phyloP scores from a whole-genome alignment of 1,284 basidiomycete species.

The Puccinia coronata region DNA sequence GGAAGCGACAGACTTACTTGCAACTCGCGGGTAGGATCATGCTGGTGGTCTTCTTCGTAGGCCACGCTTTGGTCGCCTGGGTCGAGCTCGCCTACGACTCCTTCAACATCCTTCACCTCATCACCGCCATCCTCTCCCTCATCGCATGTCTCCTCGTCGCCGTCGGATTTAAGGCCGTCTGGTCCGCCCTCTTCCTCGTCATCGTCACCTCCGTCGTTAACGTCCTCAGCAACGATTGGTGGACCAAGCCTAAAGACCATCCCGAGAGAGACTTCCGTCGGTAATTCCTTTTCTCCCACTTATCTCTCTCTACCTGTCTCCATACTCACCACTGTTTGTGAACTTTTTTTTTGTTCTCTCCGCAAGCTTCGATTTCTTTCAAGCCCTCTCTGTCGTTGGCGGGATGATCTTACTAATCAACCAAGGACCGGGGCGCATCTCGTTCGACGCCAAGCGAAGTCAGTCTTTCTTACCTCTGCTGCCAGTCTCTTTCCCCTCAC shows the following conservation, averaged over 20 bases:
- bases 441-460: slow-evolving; percentile 37
- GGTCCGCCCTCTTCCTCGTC: slow-evolving; percentile 40
- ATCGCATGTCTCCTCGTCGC: slow-evolving; percentile 30
- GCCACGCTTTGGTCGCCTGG: neutral
- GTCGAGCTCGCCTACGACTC: slow-evolving; percentile 3
- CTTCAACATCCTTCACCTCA: neutral
- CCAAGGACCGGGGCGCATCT: slow-evolving; percentile 45
- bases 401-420: slow-evolving; percentile 44
- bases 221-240: slow-evolving; percentile 45
- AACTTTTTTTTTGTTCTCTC: neutral
- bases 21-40: slow-evolving; percentile 30
- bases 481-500: neutral
- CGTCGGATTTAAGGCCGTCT: slow-evolving; percentile 33
- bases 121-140: neutral
- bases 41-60: slow-evolving; percentile 34
- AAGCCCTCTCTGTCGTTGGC: slow-evolving; percentile 35
- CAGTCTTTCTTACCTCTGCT: slow-evolving; percentile 17
- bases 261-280: slow-evolving; percentile 43
- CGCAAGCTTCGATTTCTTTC: slow-evolving; percentile 40
- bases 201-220: slow-evolving; percentile 30
- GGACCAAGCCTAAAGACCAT: slow-evolving; percentile 42
- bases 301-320: neutral
- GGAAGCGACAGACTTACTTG: slow-evolving; percentile 11
- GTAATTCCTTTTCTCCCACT: neutral
- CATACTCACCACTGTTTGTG: neutral